phyloP scores from a whole-genome alignment of 2,329 filamentous ascomycete species.

The Cercospora citrullina region DNA sequence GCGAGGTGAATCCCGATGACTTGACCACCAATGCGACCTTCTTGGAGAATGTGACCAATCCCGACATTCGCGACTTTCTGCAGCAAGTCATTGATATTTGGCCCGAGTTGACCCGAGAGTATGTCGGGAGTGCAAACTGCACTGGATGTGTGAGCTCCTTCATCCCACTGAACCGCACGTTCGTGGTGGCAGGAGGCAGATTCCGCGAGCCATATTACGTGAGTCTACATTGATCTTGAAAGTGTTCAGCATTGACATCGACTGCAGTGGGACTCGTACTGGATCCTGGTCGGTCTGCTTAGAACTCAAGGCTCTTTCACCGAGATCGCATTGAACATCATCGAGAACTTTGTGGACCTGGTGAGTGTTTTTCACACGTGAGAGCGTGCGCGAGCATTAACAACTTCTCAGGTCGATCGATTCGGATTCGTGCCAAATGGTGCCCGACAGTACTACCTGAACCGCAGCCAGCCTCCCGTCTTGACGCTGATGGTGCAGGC shows the following conservation, averaged over 20 bases:
- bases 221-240: slow-evolving; percentile 51
- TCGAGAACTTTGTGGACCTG: slow-evolving; percentile 69
- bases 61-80: slow-evolving; percentile 61
- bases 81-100: slow-evolving; percentile 67
- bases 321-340: slow-evolving; percentile 64
- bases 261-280: slow-evolving; percentile 13
- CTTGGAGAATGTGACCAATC: slow-evolving; percentile 57
- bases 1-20: slow-evolving; percentile 53
- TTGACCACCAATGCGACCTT: slow-evolving; percentile 60
- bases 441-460: slow-evolving; percentile 66
- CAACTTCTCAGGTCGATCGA: slow-evolving; percentile 49
- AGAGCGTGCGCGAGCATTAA: background rate
- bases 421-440: slow-evolving; percentile 69
- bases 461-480: slow-evolving; percentile 67
- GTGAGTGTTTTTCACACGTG: background rate
- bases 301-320: slow-evolving; percentile 65
- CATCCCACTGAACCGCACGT: slow-evolving; percentile 65
- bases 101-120: slow-evolving; percentile 65
- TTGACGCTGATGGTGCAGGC: slow-evolving; percentile 65
- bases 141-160: slow-evolving; percentile 63
- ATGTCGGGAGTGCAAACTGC: slow-evolving; percentile 57
- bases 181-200: slow-evolving; percentile 70
- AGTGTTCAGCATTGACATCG: background rate
- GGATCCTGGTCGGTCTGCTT: slow-evolving; percentile 61
- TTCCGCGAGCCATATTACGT: slow-evolving; percentile 72